phyloP scores from a whole-genome alignment of 2,329 filamentous ascomycete species.

The Pseudogymnoascus sp. region DNA sequence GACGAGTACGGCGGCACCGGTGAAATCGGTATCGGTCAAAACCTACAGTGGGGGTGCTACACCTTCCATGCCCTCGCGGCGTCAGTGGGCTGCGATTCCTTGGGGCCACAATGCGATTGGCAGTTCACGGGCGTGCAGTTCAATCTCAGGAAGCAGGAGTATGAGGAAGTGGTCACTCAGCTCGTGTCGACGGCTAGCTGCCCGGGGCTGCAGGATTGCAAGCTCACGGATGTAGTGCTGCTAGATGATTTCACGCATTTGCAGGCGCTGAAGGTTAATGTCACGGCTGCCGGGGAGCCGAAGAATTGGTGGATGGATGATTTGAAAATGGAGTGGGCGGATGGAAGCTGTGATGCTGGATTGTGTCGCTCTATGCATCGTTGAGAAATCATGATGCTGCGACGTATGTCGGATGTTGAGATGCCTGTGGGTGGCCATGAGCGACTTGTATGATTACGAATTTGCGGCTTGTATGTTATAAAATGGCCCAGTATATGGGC shows the following conservation, averaged over 20 bases:
- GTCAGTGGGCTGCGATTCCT: conserved; percentile 36
- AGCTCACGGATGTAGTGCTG: conserved; percentile 25
- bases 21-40: conserved; percentile 12
- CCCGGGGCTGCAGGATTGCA: conserved; percentile 25
- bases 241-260: conserved; percentile 29
- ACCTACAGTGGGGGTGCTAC: conserved; percentile 31
- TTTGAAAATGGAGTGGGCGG: background rate
- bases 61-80: conserved; percentile 30
- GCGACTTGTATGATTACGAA: background rate
- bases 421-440: background rate
- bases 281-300: conserved; percentile 32
- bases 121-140: conserved; percentile 32
- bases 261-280: conserved; percentile 35
- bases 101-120: conserved; percentile 30
- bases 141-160: conserved; percentile 17
- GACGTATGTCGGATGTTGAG: background rate
- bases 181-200: conserved; percentile 27
- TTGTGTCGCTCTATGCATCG: background rate
- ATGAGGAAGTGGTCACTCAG: conserved; percentile 24
- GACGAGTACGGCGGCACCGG: background rate
- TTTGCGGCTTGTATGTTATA: background rate
- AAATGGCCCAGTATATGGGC: background rate
- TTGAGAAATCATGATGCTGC: background rate
- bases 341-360: background rate
- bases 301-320: conserved; percentile 35